These are phyloP conservation scores for Trichocomaceae sp. DNA, from an alignment of 2,329 filamentous ascomycete genomes.

Conservation along the genomic window DNA sequence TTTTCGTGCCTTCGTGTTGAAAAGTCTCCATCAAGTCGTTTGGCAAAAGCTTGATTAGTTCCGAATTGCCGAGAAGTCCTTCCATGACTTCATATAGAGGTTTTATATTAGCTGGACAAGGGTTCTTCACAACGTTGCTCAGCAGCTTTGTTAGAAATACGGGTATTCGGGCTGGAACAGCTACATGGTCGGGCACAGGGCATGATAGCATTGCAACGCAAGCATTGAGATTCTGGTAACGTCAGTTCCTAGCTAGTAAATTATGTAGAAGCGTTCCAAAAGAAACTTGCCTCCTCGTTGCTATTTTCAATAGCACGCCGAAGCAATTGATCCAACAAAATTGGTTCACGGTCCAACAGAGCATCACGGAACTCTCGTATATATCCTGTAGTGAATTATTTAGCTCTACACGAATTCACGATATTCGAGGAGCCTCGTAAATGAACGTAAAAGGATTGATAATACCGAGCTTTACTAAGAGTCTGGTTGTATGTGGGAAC, in stretches of 20 bases:
- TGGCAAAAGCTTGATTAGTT: slow-evolving; percentile 25
- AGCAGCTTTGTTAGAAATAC: slow-evolving; percentile 29
- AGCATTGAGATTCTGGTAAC: slow-evolving; percentile 23
- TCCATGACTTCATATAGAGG: slow-evolving; percentile 30
- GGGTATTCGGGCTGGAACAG: slow-evolving; percentile 28
- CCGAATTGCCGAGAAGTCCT: slow-evolving; percentile 23
- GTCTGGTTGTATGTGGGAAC: slow-evolving; percentile 46
- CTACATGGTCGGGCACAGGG: slow-evolving; percentile 24
- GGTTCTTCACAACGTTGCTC: slow-evolving; percentile 22
- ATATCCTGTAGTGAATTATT: slow-evolving; percentile 20
- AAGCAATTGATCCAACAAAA: slow-evolving; percentile 31
- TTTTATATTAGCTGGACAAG: slow-evolving; percentile 27
- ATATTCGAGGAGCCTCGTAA: neutral
- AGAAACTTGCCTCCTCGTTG: slow-evolving; percentile 25
- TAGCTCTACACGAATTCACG: neutral
- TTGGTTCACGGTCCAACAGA: slow-evolving; percentile 27
- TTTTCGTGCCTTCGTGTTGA: slow-evolving; percentile 32
- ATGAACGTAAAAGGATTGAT: neutral
- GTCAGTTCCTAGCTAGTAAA: neutral
- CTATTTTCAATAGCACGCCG: slow-evolving; percentile 23
- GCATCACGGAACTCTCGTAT: slow-evolving; percentile 27
- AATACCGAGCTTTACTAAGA: slow-evolving; percentile 46
- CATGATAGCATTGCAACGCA: slow-evolving; percentile 31
- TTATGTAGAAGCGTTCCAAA: neutral
- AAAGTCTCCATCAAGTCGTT: slow-evolving; percentile 30